phyloP scores from a whole-genome alignment of 805 yeast genomes.

The Ogataea zsoltii region DNA sequence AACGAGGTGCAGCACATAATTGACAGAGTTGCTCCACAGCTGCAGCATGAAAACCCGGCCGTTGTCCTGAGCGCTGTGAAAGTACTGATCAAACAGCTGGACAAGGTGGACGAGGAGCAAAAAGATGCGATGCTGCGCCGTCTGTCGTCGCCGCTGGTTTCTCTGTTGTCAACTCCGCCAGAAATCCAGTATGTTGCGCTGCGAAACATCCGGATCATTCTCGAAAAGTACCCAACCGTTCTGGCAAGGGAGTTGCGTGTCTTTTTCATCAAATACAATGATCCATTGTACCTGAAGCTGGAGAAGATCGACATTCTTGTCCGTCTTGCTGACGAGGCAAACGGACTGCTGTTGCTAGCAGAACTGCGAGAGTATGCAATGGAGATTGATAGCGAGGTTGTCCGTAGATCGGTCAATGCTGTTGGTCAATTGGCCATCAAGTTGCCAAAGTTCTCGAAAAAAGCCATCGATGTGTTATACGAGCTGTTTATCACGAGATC shows the following conservation, averaged over 20 bases:
- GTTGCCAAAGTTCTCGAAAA: constrained; percentile 50
- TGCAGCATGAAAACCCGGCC: constrained; percentile 95
- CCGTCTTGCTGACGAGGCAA: constrained; percentile 62
- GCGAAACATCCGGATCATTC: constrained; percentile 83
- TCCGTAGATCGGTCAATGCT: constrained; percentile 61
- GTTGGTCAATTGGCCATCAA: constrained; percentile 74
- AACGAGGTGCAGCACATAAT: constrained; percentile 81
- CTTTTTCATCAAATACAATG: constrained; percentile 84
- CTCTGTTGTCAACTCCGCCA: constrained; percentile 83
- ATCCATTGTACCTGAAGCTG: constrained; percentile 75
- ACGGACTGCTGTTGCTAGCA: constrained; percentile 57
- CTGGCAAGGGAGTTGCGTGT: constrained; percentile 80
- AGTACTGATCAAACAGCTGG: constrained; percentile 70
- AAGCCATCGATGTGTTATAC: constrained; percentile 60
- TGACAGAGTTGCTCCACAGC: constrained; percentile 89
- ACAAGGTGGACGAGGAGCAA: constrained; percentile 40
- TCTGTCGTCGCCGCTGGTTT: constrained; percentile 81
- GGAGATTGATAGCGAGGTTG: constrained; percentile 84
- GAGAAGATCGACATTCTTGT: constrained; percentile 77
- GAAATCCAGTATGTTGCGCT: constrained; percentile 94
- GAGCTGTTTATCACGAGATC: constrained; percentile 63
- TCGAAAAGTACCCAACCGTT: constrained; percentile 84
- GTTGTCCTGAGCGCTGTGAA: constrained; percentile 87
- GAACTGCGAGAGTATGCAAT: constrained; percentile 79
- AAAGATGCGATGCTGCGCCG: constrained; percentile 59